phyloP scores from a whole-genome alignment of 2,329 filamentous ascomycete species.

The Fusarium sp. region DNA sequence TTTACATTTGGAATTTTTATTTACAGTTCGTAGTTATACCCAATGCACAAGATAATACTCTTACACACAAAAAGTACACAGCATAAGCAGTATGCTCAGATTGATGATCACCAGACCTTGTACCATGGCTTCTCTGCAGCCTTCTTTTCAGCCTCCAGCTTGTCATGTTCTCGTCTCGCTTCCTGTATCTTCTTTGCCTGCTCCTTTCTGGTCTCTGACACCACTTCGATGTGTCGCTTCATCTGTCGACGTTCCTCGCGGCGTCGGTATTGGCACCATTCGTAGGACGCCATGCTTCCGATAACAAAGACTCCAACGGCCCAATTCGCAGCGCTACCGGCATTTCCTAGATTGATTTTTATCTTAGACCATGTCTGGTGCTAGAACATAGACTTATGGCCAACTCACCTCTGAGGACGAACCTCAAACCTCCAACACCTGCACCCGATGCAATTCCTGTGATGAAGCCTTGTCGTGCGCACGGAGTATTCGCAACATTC shows the following conservation, averaged over 20 bases:
- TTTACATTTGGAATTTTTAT: constrained; percentile 22
- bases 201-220: constrained; percentile 64
- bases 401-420: constrained; percentile 78
- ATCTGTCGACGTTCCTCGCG: constrained; percentile 84
- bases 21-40: constrained; percentile 19
- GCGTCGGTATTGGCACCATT: constrained; percentile 84
- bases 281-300: constrained; percentile 79
- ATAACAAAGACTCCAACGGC: constrained; percentile 82
- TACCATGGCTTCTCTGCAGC: constrained; percentile 64
- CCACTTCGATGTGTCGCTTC: constrained; percentile 82
- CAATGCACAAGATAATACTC: constrained; percentile 40
- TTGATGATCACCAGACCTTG: constrained; percentile 64
- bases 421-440: constrained; percentile 78
- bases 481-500: constrained; percentile 82
- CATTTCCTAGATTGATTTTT: constrained; percentile 48
- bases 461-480: constrained; percentile 84
- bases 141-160: constrained; percentile 52
- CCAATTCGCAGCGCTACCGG: constrained; percentile 78
- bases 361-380: constrained; percentile 25
- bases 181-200: constrained; percentile 61
- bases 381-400: not conserved
- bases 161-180: constrained; percentile 54
- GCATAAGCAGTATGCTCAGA: constrained; percentile 1
- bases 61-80: constrained; percentile 46
- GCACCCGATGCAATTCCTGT: constrained; percentile 86